Base-by-base conservation (phyloP, 1,139 yeast genomes). In the Scheffersomyces parashehatae region DNA sequence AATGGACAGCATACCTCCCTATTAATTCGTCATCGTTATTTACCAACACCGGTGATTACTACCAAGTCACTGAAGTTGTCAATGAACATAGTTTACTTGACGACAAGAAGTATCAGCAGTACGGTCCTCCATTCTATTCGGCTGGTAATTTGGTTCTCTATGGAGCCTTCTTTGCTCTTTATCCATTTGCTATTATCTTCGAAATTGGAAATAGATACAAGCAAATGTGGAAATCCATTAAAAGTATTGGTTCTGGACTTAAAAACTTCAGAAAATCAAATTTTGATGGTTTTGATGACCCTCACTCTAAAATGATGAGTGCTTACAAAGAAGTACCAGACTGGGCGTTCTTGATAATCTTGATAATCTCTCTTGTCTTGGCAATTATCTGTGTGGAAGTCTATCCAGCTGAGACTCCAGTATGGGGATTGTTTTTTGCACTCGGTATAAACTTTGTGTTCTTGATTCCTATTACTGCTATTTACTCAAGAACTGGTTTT, bases 71-170 rank as follows among this genome's bases (percentile, higher is more conserved):
- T 34, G 57, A 61, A 38, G 33, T 46, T n/a, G 38, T 46, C 10
- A 24, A 44, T 13, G 39, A 38, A 14, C 12, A 34, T 12, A 36
- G 35, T 15, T 35, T 40, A 29, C 42, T 46, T 47, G 73, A 68
- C 47, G 44, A 60, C 32, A 46, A 46, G 4, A 67, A 64, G 42
- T 70, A 70, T 48, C 49, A 54, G 38, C 35, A 62, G 29, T 31
- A 31, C 7, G 77, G 77, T 0, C 77, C 78, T 6, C 77, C 77
- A 9, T 73, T 70, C 48, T 72, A 69, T 45, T 56, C 68, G 30
- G 77, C 77, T 5, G 77, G 75, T 0, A 71, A 68, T 51, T 57
- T 72, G 44, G 73, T 72, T 4, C 50, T 68, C 2, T 73, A 72
- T 49, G 77, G 77, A 1, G 75, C 77, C 32, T 59, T 2, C 61